Evolutionary conservation across 345 rosid species (phyloP).

Genomic region (Bruguiera gymnorhiza): DNA sequence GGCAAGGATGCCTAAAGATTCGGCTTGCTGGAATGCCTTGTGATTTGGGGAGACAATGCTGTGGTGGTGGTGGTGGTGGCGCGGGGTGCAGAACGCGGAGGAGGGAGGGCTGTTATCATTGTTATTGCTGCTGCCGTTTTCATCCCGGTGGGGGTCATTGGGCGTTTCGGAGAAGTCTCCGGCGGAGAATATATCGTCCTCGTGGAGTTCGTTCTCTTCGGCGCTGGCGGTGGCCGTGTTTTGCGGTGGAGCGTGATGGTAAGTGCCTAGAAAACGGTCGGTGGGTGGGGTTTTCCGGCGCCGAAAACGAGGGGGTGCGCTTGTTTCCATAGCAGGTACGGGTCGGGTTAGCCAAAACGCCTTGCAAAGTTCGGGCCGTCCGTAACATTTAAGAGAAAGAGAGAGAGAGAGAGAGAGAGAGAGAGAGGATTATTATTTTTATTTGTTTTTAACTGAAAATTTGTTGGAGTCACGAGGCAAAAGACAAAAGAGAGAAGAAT

Average conservation of each 20-base stretch:
- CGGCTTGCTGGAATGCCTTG: slow-evolving; percentile 16
- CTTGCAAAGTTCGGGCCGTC: background rate
- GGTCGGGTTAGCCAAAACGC: background rate
- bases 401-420: background rate
- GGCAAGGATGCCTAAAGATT: slow-evolving; percentile 72
- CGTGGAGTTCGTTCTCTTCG: slow-evolving; percentile 55
- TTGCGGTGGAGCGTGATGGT: slow-evolving; percentile 15
- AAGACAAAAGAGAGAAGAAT: no score
- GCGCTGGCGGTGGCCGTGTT: slow-evolving; percentile 28
- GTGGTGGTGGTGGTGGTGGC: slow-evolving; percentile 15
- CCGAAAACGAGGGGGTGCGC: slow-evolving; percentile 34
- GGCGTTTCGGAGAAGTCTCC: slow-evolving; percentile 44
- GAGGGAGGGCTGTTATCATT: slow-evolving; percentile 28
- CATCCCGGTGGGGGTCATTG: slow-evolving; percentile 1
- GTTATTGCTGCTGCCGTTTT: no score
- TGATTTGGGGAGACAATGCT: background rate
- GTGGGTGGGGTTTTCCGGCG: slow-evolving; percentile 24
- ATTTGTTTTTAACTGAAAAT: no score
- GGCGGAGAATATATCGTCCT: slow-evolving; percentile 63
- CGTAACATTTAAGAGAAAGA: background rate
- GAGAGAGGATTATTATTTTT: no score
- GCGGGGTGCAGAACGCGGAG: slow-evolving; percentile 16
- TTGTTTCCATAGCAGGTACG: slow-evolving; percentile 28
- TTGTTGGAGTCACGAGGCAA: no score
- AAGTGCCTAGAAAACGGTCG: slow-evolving; percentile 40